Percentiles rank a stretch among this genome's conserved stretches.
These are phyloP conservation scores for Triadica sebifera DNA, from an alignment of 345 rosid genomes.

Conservation along the genomic window DNA sequence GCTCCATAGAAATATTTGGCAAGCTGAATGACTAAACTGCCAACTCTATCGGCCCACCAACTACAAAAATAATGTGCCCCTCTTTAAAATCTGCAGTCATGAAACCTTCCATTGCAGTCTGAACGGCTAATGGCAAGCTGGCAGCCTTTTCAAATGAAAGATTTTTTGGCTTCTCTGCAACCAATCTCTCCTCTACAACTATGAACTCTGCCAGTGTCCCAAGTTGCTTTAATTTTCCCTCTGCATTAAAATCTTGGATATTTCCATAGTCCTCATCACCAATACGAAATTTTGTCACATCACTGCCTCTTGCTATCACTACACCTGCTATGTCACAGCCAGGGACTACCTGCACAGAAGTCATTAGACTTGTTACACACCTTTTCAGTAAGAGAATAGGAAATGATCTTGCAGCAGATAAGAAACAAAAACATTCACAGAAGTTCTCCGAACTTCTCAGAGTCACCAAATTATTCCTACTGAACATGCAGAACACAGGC, in stretches of 20 bases:
- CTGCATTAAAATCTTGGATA: conserved; percentile 43
- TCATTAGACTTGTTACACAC: not conserved
- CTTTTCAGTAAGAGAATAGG: not conserved
- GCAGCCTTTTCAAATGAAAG: conserved; percentile 53
- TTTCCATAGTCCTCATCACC: conserved; percentile 51
- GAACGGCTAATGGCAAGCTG: conserved; percentile 48
- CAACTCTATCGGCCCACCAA: conserved; percentile 51
- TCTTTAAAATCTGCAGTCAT: conserved; percentile 29
- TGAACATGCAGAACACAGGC: conserved; percentile 15
- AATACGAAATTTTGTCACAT: conserved; percentile 24
- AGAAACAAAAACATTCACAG: not conserved
- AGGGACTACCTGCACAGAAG: conserved; percentile 30
- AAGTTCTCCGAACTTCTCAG: not conserved
- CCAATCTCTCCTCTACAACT: conserved; percentile 41
- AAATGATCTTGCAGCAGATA: not conserved
- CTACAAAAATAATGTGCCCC: conserved; percentile 37
- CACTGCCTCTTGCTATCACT: conserved; percentile 36
- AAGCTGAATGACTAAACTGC: conserved; percentile 44
- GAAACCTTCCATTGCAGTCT: conserved; percentile 51
- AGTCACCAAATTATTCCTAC: not conserved
- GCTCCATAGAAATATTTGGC: conserved; percentile 43
- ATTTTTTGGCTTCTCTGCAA: conserved; percentile 37
- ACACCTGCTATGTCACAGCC: conserved; percentile 54
- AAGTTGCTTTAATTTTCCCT: conserved; percentile 36
- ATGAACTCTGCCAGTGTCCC: conserved; percentile 50